phyloP scores from a whole-genome alignment of 1,284 basidiomycete species.

The Austroboletus rostrupii region DNA sequence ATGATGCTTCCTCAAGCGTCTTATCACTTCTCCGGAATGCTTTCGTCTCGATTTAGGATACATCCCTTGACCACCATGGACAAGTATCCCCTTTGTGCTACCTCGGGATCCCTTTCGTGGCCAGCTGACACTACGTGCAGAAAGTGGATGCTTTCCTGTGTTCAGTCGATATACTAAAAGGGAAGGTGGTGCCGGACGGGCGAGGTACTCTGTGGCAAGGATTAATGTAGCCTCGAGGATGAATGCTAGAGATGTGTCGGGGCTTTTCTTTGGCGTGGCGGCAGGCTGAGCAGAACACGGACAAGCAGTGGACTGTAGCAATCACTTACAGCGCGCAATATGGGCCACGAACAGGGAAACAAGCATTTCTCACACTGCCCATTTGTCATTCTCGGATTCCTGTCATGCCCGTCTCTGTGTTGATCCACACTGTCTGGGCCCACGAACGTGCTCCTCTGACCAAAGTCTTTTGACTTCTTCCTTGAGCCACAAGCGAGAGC shows the following conservation, averaged over 20 bases:
- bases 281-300: conserved; percentile 24
- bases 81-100: conserved; percentile 22
- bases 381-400: conserved; percentile 16
- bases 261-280: conserved; percentile 8
- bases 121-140: conserved; percentile 19
- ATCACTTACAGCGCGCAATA: conserved; percentile 2
- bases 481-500: conserved; percentile 11
- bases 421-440: conserved; percentile 14
- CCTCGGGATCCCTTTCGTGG: conserved; percentile 29
- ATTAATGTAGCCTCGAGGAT: conserved; percentile 9
- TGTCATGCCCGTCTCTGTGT: conserved; percentile 7
- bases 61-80: conserved; percentile 14
- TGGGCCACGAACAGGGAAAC: conserved; percentile 33
- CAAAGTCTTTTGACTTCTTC: conserved; percentile 23
- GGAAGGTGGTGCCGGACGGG: conserved; percentile 25
- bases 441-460: conserved; percentile 25
- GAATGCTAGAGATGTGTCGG: conserved; percentile 28
- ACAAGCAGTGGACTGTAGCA: conserved; percentile 13
- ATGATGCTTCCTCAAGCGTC: conserved; percentile 19
- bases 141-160: conserved; percentile 28
- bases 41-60: conserved; percentile 11
- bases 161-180: conserved; percentile 14
- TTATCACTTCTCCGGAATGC: conserved; percentile 28
- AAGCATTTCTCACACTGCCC: conserved; percentile 13
- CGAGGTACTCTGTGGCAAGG: conserved; percentile 16